Conservation (phyloP, 139 green algal species). For the Edaphochlamys debaryana region DNA sequence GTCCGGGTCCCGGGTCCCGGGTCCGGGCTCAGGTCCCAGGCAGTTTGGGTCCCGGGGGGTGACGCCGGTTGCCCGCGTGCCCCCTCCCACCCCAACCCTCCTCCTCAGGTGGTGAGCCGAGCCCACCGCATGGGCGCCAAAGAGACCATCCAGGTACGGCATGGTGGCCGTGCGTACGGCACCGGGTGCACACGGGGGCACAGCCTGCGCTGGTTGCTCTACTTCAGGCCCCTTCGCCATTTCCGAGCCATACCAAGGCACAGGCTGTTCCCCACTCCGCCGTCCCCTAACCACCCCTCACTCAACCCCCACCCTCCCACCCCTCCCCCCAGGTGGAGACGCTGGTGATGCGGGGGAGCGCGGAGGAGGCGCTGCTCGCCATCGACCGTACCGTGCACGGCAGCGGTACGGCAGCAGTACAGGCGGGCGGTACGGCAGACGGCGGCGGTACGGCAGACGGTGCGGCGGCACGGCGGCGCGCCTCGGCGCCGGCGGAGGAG, state of each 20-base stretch:
- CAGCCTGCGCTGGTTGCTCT: too few relatives aligned
- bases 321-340: too few relatives aligned
- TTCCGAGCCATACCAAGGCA: too few relatives aligned
- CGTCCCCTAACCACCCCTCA: too few relatives aligned
- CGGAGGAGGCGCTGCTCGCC: slow-evolving; percentile 76
- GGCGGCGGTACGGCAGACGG: not conserved
- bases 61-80: not conserved
- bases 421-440: not conserved
- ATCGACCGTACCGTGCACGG: not conserved
- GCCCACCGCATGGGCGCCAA: slow-evolving; percentile 92
- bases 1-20: too few relatives aligned
- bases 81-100: not conserved
- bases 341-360: slow-evolving; percentile 85
- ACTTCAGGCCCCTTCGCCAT: too few relatives aligned
- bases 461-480: not conserved
- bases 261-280: too few relatives aligned
- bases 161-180: too few relatives aligned
- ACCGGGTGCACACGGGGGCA: too few relatives aligned
- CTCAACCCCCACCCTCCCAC: too few relatives aligned
- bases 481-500: not conserved
- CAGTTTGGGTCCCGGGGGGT: too few relatives aligned
- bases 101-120: slow-evolving; percentile 78
- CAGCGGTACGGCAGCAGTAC: not conserved
- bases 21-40: too few relatives aligned
- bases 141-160: slow-evolving; percentile 61